phyloP scores from a whole-genome alignment of 2,329 filamentous ascomycete genomes.

The Purpureocillium takamizusanense region DNA sequence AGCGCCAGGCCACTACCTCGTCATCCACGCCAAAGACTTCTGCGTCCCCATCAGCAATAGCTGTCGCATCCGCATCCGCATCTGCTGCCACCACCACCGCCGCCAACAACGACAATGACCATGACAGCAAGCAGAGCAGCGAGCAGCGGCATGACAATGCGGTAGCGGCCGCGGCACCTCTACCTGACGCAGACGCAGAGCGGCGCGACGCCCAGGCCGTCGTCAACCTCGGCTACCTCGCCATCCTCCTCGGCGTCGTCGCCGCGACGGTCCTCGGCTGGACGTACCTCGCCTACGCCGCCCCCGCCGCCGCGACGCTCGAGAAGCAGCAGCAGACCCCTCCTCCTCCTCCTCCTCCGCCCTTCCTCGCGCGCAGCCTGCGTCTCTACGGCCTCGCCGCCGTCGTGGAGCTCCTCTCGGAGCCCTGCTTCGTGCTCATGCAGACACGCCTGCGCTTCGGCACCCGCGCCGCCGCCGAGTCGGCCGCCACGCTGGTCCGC shows the following conservation, averaged over 20 bases:
- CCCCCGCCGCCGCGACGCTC: slow-evolving; percentile 31
- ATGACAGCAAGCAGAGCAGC: slow-evolving; percentile 1
- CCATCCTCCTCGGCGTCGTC: slow-evolving; percentile 57
- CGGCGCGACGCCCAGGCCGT: slow-evolving; percentile 57
- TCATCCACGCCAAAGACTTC: slow-evolving; percentile 2
- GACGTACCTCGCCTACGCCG: slow-evolving; percentile 53
- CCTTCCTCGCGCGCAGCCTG: slow-evolving; percentile 50
- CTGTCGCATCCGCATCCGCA: too few relatives aligned
- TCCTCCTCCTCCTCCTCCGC: too few relatives aligned
- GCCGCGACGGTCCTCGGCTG: slow-evolving; percentile 56
- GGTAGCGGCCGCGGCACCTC: too few relatives aligned
- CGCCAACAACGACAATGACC: slow-evolving; percentile 4
- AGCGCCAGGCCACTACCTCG: slow-evolving; percentile 52
- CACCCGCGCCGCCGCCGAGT: slow-evolving; percentile 74
- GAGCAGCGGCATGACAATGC: too few relatives aligned
- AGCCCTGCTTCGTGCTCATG: slow-evolving; percentile 83
- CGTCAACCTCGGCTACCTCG: slow-evolving; percentile 80
- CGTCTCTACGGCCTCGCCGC: slow-evolving; percentile 47
- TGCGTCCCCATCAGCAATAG: too few relatives aligned
- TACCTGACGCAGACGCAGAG: slow-evolving; percentile 5
- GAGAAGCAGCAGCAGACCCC: too few relatives aligned
- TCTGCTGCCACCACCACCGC: too few relatives aligned
- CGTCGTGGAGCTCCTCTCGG: slow-evolving; percentile 68
- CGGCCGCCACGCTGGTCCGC: slow-evolving; percentile 67
- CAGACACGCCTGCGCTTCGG: slow-evolving; percentile 75